Evolutionary conservation across 2,329 filamentous ascomycete species (phyloP).

Genomic region (Cadophora malorum): DNA sequence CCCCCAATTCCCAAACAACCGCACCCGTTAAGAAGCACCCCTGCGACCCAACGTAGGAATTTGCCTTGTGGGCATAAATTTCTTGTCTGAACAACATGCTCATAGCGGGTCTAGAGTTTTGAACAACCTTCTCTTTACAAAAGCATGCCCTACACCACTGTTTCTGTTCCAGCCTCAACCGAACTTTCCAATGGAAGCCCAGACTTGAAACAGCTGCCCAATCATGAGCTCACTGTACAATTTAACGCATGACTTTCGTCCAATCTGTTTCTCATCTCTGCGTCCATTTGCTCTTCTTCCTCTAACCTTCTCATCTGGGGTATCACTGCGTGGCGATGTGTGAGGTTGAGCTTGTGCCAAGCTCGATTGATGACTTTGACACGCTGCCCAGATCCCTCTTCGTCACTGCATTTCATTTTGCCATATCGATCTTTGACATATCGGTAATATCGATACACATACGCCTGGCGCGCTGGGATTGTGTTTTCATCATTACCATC

Average conservation of each 20-base stretch:
- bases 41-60: slow-evolving; percentile 16
- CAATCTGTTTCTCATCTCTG: slow-evolving; percentile 6
- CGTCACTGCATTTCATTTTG: not conserved
- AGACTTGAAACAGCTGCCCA: slow-evolving; percentile 1
- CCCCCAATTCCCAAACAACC: slow-evolving; percentile 23
- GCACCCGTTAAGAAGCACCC: not conserved
- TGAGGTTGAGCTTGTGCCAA: slow-evolving; percentile 18
- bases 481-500: not conserved
- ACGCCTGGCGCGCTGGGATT: slow-evolving; percentile 8
- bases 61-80: slow-evolving; percentile 8
- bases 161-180: not conserved
- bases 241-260: not conserved
- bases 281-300: slow-evolving; percentile 28
- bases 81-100: slow-evolving; percentile 15
- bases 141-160: not conserved
- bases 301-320: slow-evolving; percentile 16
- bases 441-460: not conserved
- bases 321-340: slow-evolving; percentile 18
- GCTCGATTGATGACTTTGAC: slow-evolving; percentile 13
- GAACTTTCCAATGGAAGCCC: not conserved
- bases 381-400: not conserved
- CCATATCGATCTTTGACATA: slow-evolving; percentile 7
- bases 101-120: not conserved
- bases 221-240: not conserved
- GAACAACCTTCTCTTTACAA: slow-evolving; percentile 10